A percentile compares a stretch with the other conserved stretches of the same genome.
phyloP scores from a whole-genome alignment of 2,329 filamentous ascomycete species.

The Diplodia scrobiculata region DNA sequence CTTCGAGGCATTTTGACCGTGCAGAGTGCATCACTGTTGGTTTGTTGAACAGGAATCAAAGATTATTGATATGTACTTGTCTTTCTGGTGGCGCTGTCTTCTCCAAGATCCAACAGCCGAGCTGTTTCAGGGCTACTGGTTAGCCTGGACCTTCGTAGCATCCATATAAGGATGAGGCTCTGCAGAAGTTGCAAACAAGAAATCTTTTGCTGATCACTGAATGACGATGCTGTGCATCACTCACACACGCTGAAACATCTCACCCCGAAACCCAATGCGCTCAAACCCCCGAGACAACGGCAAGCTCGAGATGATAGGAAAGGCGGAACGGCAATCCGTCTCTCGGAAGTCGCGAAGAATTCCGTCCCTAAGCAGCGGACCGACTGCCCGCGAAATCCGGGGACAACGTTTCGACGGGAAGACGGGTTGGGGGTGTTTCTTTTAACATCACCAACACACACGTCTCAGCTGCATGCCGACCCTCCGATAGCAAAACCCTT shows the following conservation, averaged over 20 bases:
- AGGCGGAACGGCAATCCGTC: not conserved
- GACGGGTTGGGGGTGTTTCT: not conserved
- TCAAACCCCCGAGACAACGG: not conserved
- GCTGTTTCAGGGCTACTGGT: not conserved
- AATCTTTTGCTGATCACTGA: not conserved
- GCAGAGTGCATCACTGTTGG: not conserved
- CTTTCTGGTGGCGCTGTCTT: not conserved
- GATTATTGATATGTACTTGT: not conserved
- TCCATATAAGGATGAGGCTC: not conserved
- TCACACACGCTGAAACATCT: not conserved
- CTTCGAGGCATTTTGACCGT: not conserved
- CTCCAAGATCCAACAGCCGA: not conserved
- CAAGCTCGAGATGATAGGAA: not conserved
- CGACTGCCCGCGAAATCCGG: not conserved
- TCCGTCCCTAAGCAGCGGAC: not conserved
- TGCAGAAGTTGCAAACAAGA: not conserved
- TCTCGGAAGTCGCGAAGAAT: not conserved
- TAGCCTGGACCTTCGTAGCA: not conserved
- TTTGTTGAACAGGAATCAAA: not conserved
- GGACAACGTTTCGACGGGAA: not conserved
- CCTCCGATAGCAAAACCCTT: not conserved
- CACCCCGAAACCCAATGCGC: not conserved
- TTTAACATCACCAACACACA: not conserved
- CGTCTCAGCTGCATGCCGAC: not conserved
- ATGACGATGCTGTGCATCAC: not conserved